phyloP scores from a whole-genome alignment of 2,329 filamentous ascomycete genomes.

The Teratosphaeria destructans region DNA sequence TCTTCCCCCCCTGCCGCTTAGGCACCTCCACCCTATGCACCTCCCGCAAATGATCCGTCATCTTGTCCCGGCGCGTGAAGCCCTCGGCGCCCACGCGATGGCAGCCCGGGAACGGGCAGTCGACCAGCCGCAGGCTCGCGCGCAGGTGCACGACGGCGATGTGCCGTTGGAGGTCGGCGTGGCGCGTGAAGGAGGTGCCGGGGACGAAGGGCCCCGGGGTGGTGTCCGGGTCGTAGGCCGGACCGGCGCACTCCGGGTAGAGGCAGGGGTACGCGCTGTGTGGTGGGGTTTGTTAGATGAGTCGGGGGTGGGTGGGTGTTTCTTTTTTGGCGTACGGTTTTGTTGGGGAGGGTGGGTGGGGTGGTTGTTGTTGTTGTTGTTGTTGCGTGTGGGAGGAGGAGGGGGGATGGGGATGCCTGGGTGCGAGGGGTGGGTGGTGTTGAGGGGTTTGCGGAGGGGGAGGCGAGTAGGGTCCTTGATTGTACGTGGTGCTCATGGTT shows the following conservation, averaged over 20 bases:
- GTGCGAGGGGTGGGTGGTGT: not conserved
- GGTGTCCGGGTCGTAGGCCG: not conserved
- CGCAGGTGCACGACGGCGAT: constrained; percentile 37
- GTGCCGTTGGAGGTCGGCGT: constrained; percentile 42
- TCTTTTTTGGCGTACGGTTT: not conserved
- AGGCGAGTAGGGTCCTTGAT: not conserved
- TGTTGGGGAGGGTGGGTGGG: not conserved
- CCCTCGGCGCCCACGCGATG: constrained; percentile 35
- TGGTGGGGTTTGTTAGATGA: no score
- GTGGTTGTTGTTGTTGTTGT: not conserved
- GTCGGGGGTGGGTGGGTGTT: no score
- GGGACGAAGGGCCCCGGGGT: not conserved
- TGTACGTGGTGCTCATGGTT: not conserved
- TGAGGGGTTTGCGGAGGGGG: not conserved
- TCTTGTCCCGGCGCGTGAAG: constrained; percentile 48
- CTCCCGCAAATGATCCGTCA: constrained; percentile 47
- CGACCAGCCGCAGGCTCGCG: constrained; percentile 22
- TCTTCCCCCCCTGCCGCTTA: not conserved
- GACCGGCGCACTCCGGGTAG: constrained; percentile 9
- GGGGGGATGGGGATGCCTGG: not conserved
- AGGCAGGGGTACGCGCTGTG: constrained; percentile 9
- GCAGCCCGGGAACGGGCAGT: constrained; percentile 36
- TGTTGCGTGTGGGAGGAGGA: not conserved
- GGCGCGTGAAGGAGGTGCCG: constrained; percentile 29
- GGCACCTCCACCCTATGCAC: constrained; percentile 34